phyloP scores from a whole-genome alignment of 768 basidiomycete species.

The Suillus alpinus region DNA sequence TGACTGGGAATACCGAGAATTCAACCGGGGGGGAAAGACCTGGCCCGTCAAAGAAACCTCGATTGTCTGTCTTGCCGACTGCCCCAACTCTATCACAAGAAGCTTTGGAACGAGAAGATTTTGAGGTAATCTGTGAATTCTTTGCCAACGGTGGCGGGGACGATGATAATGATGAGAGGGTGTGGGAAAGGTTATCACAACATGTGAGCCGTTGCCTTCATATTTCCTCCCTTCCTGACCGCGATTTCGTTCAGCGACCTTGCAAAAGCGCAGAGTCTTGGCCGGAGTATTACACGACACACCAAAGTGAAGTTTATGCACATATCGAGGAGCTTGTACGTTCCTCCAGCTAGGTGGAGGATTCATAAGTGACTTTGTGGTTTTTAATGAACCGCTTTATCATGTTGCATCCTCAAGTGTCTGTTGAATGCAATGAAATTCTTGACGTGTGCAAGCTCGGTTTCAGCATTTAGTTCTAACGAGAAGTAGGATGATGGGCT shows the following conservation, averaged over 20 bases:
- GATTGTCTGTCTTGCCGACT: background rate
- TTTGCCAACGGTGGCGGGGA: slow-evolving; percentile 53
- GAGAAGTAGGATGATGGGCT: slow-evolving; percentile 2
- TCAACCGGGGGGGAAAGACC: background rate
- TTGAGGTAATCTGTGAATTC: slow-evolving; percentile 52
- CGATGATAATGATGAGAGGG: slow-evolving; percentile 42
- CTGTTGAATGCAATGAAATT: background rate
- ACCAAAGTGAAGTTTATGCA: slow-evolving; percentile 39
- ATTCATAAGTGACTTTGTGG: background rate
- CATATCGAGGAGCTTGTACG: slow-evolving; percentile 35
- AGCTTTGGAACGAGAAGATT: slow-evolving; percentile 35
- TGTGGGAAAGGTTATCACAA: slow-evolving; percentile 49
- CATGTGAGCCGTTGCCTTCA: slow-evolving; percentile 36
- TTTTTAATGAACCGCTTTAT: background rate
- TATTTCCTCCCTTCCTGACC: slow-evolving; percentile 3
- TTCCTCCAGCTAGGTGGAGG: background rate
- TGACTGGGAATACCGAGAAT: background rate
- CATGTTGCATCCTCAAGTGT: background rate
- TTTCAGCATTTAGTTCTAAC: slow-evolving; percentile 2
- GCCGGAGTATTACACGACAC: slow-evolving; percentile 50
- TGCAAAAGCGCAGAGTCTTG: slow-evolving; percentile 44
- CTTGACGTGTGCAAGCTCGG: background rate
- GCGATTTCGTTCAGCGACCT: slow-evolving; percentile 27
- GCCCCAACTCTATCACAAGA: background rate
- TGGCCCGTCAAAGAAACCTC: slow-evolving; percentile 2